Percentiles rank a stretch among this genome's conserved stretches.
Evolutionary conservation across 129 eudicot genomes (phyloP).

Genomic region (Gnaphalium uliginosum): DNA sequence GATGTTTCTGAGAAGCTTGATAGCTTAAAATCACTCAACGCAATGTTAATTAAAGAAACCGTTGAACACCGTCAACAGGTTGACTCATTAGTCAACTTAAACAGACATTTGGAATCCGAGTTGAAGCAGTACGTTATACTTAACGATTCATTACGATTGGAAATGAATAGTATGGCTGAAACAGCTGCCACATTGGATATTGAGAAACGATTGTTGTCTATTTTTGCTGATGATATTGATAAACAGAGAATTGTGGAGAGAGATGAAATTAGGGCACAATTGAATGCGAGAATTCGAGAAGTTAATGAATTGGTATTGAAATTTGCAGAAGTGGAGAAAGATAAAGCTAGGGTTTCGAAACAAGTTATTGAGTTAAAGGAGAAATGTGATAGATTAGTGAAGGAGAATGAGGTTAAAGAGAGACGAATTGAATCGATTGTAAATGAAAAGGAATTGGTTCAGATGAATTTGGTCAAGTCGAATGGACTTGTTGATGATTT

Average conservation of each 20-base stretch:
- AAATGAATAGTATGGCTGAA: conserved; percentile 45
- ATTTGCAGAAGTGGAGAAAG: conserved; percentile 35
- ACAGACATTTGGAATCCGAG: conserved; percentile 48
- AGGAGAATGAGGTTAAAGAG: conserved; percentile 36
- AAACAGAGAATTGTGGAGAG: conserved; percentile 29
- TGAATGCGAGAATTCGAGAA: conserved; percentile 42
- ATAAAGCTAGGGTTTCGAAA: conserved; percentile 7
- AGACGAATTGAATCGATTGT: conserved; percentile 25
- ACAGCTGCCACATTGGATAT: conserved; percentile 38
- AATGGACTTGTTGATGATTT: conserved; percentile 18
- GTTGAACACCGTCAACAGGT: conserved; percentile 68
- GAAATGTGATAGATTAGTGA: conserved; percentile 12
- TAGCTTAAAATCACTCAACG: conserved; percentile 61
- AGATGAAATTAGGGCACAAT: conserved; percentile 43
- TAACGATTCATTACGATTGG: conserved; percentile 36
- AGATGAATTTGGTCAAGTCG: neutral
- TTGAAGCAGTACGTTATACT: conserved; percentile 49
- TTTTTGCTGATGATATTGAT: conserved; percentile 16
- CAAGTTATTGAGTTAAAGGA: conserved; percentile 33
- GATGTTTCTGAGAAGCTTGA: conserved; percentile 36
- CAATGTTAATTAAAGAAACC: conserved; percentile 60
- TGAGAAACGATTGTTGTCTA: conserved; percentile 44
- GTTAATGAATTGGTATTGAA: conserved; percentile 31
- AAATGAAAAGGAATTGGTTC: conserved; percentile 35
- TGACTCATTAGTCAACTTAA: conserved; percentile 40